Base-by-base conservation (phyloP, 2,329 filamentous ascomycete genomes). In the Aspergillus novofumigatus region DNA sequence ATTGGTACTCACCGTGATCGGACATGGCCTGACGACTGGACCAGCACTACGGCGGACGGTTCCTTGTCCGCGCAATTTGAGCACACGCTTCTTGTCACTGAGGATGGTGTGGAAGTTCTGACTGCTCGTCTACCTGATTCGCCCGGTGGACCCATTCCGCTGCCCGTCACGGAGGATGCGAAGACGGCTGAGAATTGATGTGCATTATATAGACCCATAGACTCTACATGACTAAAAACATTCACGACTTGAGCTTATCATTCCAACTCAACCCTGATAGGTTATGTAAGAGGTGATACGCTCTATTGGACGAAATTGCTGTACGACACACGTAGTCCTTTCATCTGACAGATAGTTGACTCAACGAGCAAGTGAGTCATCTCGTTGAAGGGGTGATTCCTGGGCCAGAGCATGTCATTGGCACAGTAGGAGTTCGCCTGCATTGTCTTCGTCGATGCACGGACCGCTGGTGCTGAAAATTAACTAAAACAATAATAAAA, bases 21-120 rank as follows among this genome's bases (percentile, higher is more conserved):
- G 73, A 97, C 92, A 0, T 99, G 94, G 94, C 94, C 94, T 0
- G 94, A 99, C 73, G 91, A 97, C 79, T 99, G 94, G 94, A 99
- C 94, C 1, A 96, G 92, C 75, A 90, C 91, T 4, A 99, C 94
- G 0, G 84, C 87, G 56, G 94, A 99, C 72, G 94, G 94, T 52
- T 90, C 89, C 75, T 81, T 85, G 71, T 96, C 92, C 17, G 94
- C 94, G 9, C 94, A 99, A 72, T 99, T 99, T 84, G 90, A 95
- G 73, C 91, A 95, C 70, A 94, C 90, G 0, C 77, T 95, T 53
- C 79, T 95, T 9, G 90, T 95, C 2, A 95, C 91, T 0, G 89
- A 92, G 68, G 84, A 88, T 63, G 91, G 91, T 1, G 88, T 92
- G 6, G 91, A 95, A 75, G 80, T 95, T 48, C 74, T 95, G 65